Evolutionary conservation across 306 rosid genomes (phyloP), one percentile per base, ranked within the genome.

Genomic region (Vigna mungo): DNA sequence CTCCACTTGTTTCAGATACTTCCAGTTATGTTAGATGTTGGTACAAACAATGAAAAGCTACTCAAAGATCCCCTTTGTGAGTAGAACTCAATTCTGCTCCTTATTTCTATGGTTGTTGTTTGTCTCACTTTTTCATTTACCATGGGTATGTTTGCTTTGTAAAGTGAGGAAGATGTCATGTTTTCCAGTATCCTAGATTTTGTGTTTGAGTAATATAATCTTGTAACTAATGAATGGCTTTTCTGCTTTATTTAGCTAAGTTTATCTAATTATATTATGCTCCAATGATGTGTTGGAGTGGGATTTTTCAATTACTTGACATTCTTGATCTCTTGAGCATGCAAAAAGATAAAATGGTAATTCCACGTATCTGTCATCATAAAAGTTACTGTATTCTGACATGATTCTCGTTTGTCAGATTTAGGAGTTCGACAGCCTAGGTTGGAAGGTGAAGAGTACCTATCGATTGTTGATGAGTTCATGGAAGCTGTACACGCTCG

Each of bases 391-490:
- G 71, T 85, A 48, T 86, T 81, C 44, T 74, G 64, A 85, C 81
- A 73, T 83, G 86, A 65, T 81, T 80, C 89, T 85, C 74, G 66
- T 82, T 77, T 82, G 84, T 46, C 83, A 93, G 97, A 93, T 89
- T 86, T 93, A 78, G 97, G 97, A 85, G 82, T 93, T 68, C 86
- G 97, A 70, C 96, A 89, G 74, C 94, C 89, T 68, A 90, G 97
- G 88, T 85, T 93, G 89, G 97, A 93, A 79, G 97, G 96, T 79
- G 96, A 93, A 68, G 96, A 93, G 78, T 93, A 93, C 78, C 78
- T 93, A 64, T 80, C 90, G 36, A 84, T 93, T 82, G 90, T 93
- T 67, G 97, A 93, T 81, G 97, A 93, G 87, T 88, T 93, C 89
- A 89, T 93, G 94, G 92, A 89, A 86, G 97, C 96, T 21, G 92